Conservation (phyloP, 805 yeast species). For the Teunomyces lycoperdinae region DNA sequence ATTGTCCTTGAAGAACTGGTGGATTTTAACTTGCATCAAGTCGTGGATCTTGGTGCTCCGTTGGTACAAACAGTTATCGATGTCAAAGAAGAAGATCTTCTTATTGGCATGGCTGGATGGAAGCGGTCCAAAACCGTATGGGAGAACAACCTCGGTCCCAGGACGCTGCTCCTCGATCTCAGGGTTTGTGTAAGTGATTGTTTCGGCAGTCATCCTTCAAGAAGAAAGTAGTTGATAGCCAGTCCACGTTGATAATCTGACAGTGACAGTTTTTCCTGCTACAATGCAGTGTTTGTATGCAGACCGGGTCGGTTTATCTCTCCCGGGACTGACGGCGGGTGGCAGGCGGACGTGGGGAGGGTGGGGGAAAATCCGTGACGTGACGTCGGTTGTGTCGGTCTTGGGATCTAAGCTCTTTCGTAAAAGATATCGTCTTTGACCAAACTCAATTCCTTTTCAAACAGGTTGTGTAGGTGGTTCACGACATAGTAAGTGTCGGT, state of each 20-base stretch:
- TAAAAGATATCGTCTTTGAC: slow-evolving; percentile 24
- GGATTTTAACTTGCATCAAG: slow-evolving; percentile 83
- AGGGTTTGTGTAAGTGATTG: slow-evolving; percentile 23
- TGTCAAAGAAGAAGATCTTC: slow-evolving; percentile 75
- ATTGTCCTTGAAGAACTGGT: slow-evolving; percentile 68
- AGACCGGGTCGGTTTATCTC: too few species aligned
- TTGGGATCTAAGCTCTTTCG: not conserved
- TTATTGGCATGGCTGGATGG: slow-evolving; percentile 23
- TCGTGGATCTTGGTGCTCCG: slow-evolving; percentile 76
- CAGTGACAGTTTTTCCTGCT: not conserved
- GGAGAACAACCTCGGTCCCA: slow-evolving; percentile 21
- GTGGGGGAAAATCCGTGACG: too few species aligned
- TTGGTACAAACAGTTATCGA: slow-evolving; percentile 87
- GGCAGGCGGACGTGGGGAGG: too few species aligned
- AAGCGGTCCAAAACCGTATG: slow-evolving; percentile 34
- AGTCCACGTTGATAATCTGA: not conserved
- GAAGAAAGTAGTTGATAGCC: not conserved
- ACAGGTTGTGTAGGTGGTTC: slow-evolving; percentile 16
- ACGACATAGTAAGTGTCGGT: slow-evolving; percentile 24
- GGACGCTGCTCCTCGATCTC: slow-evolving; percentile 15
- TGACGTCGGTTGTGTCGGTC: too few species aligned
- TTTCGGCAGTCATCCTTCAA: slow-evolving; percentile 7
- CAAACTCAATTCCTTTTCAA: slow-evolving; percentile 19
- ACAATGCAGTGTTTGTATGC: too few species aligned
- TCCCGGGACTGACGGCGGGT: too few species aligned